Conservation (phyloP, 2,329 filamentous ascomycete species). For the Stachybotrys echinatus region DNA sequence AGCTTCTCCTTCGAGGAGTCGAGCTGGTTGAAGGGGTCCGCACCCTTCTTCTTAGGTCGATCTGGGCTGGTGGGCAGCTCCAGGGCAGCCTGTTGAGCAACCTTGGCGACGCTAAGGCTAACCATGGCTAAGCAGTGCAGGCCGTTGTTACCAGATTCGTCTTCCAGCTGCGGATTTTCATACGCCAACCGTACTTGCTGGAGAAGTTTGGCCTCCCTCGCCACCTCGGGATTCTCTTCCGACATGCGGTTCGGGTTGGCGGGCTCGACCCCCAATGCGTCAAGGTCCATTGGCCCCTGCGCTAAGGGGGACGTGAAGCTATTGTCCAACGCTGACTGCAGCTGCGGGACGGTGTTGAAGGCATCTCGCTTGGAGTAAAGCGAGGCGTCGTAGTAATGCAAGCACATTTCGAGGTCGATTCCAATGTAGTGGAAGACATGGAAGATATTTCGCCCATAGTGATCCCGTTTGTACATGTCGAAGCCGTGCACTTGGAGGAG, state of each 20-base stretch:
- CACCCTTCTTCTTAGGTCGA: constrained; percentile 9
- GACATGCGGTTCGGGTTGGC: constrained; percentile 2
- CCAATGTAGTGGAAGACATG: constrained; percentile 32
- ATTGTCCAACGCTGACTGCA: constrained; percentile 2
- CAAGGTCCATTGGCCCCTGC: constrained; percentile 13
- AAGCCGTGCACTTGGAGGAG: constrained; percentile 14
- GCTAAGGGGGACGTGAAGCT: constrained; percentile 5
- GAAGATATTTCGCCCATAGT: constrained; percentile 48
- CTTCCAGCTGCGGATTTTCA: constrained; percentile 14
- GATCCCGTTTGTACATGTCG: constrained; percentile 33
- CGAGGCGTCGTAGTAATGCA: constrained; percentile 25
- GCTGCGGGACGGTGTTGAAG: constrained; percentile 31
- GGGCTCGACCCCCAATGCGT: constrained; percentile 10
- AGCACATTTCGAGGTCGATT: constrained; percentile 23
- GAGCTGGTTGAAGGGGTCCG: constrained; percentile 17
- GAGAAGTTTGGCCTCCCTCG: constrained; percentile 15
- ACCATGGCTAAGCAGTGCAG: constrained; percentile 54
- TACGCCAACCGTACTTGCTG: constrained; percentile 11
- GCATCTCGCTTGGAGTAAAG: constrained; percentile 40
- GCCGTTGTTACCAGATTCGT: constrained; percentile 45
- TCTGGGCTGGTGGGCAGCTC: background rate
- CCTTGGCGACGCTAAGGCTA: constrained; percentile 34
- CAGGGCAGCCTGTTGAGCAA: constrained; percentile 23
- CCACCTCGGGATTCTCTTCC: constrained; percentile 6
- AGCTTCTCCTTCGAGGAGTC: constrained; percentile 28